Evolutionary conservation across 1,139 yeast genomes (phyloP), one percentile per base, ranked within the genome.

Genomic region (Blastobotrys petasosporus): DNA sequence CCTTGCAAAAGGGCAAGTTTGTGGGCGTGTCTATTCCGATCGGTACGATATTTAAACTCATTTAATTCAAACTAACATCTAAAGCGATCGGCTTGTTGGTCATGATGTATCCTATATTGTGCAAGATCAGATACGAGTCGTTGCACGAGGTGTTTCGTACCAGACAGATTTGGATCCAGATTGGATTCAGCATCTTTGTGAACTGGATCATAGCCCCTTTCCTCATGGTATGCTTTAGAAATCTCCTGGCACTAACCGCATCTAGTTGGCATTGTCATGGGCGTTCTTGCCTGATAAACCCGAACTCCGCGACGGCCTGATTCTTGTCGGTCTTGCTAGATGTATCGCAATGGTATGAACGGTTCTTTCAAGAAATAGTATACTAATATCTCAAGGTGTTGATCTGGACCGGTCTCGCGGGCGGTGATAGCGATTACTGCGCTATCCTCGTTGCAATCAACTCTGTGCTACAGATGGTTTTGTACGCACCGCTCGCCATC

Each of bases 261-360:
- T 35, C 16, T 28, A 25, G 31, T 39, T 54, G 55, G 82, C 73
- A 0, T 64, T 79, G 15, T 75, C 80, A 0, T 79, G 84, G 83
- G 61, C 75, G 33, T 68, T 71, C 0, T 56, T 79, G 44, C 76
- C 76, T 44, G 76, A 77, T 49, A 57, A 69, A 45, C 64, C 63
- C 4, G 82, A 76, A 47, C 74, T 74, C 46, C 64, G 83, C 44
- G 65, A 64, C 32, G 83, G 84, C 0, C 66, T 79, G 5, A 76
- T 79, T 36, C 70, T 79, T 74, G 76, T 79, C 41, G 84, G 84
- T 1, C 54, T 75, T 37, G 83, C 82, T 2, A 60, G 84, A 48
- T 79, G 84, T 58, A 77, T 79, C 53, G 83, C 83, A 28, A 79
- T 79, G 83, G 82, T 78, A 17, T n/a, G n/a, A n/a, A n/a, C n/a